phyloP scores from a whole-genome alignment of 2,329 filamentous ascomycete species.

The Diplodia corticola region DNA sequence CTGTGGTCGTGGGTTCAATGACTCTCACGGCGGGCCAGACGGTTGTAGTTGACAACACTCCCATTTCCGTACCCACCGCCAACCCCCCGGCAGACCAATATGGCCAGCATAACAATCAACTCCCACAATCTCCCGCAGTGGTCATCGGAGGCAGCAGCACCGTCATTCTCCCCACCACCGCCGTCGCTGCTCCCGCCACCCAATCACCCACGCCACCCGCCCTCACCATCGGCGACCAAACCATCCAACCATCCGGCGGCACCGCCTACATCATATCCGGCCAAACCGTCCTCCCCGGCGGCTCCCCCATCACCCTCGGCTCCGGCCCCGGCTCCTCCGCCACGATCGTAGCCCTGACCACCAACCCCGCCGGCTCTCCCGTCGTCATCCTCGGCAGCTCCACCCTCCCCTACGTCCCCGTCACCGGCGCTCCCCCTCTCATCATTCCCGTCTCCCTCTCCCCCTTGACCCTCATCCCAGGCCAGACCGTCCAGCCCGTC shows the following conservation, averaged over 20 bases:
- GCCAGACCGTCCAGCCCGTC: neutral
- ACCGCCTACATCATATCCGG: conserved; percentile 13
- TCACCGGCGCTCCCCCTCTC: neutral
- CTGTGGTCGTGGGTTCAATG: neutral
- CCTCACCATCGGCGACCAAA: neutral
- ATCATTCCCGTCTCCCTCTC: neutral
- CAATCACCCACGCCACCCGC: neutral
- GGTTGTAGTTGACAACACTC: neutral
- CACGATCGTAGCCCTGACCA: conserved; percentile 14
- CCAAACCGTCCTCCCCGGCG: conserved; percentile 8
- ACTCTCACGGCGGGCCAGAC: neutral
- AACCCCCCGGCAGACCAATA: neutral
- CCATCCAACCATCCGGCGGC: neutral
- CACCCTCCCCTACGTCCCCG: neutral
- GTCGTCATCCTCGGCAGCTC: neutral
- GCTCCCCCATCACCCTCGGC: conserved; percentile 12
- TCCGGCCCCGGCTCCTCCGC: neutral
- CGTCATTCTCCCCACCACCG: conserved; percentile 31
- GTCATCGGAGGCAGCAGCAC: conserved; percentile 34
- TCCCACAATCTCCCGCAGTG: conserved; percentile 31
- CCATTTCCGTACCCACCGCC: conserved; percentile 1
- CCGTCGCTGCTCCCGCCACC: conserved; percentile 28
- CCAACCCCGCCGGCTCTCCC: neutral
- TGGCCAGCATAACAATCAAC: neutral
- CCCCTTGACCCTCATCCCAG: neutral